Evolutionary conservation across 352 stramenopile species (phyloP), one percentile per base, ranked within the genome.

Genomic region (Globisporangium rhizosaccharum): DNA sequence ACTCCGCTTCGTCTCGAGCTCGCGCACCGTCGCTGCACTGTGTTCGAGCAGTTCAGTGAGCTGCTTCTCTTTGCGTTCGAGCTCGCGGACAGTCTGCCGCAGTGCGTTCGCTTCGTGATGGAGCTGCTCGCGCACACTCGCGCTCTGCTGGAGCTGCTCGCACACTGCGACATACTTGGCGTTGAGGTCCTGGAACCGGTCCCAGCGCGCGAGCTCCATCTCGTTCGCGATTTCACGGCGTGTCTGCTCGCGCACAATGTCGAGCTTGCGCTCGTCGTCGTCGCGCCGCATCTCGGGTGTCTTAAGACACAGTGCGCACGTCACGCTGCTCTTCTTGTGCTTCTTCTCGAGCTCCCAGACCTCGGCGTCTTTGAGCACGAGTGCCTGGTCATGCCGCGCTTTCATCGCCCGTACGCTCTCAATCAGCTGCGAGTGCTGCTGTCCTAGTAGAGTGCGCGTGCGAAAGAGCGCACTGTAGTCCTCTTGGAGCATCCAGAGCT

Each of bases 391-490:
- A 48, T 87, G 69, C 3, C 67, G 65, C 20, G 48, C 18, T 59
- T 81, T 87, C 58, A 85, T 67, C 48, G 77, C 58, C 23, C 68
- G 65, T 59, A 87, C 67, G 18, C 60, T 65, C 62, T 83, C 62
- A 51, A 70, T 67, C 36, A 88, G 58, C 25, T 68, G 68, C 11
- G 83, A 65, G 53, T 81, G 83, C 57, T 87, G 73, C 51, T 78
- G 68, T 17, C 73, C 53, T 4, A 83, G 56, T 26, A 57, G 59
- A 2, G 60, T 46, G 17, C 79, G 72, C 33, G 71, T 77, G 5
- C 68, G 77, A 25, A 76, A 91, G 15, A 88, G 66, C 1, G 73
- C 79, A n/a, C 73, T 70, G 61, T 88, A 91, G 56, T 89, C 81
- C 57, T 90, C 80, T 50, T 88, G 76, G 0, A 90, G 56, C 80